Conservation (phyloP, 495 filamentous ascomycete species). For the Trichoderma reesei region DNA sequence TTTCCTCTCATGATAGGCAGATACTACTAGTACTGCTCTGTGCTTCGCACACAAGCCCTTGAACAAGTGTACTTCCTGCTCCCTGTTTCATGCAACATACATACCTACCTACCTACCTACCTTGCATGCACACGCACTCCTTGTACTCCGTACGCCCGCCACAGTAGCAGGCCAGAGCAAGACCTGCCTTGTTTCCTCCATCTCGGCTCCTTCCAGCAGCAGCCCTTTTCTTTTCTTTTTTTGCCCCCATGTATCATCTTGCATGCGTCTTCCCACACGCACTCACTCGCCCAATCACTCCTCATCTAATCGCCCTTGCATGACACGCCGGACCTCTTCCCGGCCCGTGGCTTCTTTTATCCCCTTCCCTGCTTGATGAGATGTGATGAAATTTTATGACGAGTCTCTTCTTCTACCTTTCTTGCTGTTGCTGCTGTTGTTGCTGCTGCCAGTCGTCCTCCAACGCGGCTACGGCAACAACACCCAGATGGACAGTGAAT, state of each 20-base stretch:
- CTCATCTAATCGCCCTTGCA: neutral
- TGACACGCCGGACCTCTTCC: neutral
- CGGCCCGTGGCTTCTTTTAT: neutral
- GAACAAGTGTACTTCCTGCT: neutral
- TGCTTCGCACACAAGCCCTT: no score
- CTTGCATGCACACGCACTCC: no score
- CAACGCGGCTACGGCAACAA: neutral
- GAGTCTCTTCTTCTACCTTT: neutral
- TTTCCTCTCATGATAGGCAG: no score
- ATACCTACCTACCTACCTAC: no score
- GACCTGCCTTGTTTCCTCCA: neutral
- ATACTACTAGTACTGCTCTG: no score
- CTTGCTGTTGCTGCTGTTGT: no score
- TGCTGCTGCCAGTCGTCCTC: neutral
- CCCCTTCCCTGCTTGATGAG: neutral
- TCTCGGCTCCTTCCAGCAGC: neutral
- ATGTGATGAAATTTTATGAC: neutral
- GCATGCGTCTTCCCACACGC: neutral
- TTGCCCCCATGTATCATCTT: neutral
- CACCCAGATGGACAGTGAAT: neutral
- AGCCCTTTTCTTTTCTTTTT: neutral
- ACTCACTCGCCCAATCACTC: neutral
- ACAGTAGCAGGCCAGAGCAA: neutral
- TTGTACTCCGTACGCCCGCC: no score
- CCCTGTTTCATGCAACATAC: constrained; percentile 1